Conservation (phyloP, 108 stramenopile genomes). For the Cylindrotheca closterium region DNA sequence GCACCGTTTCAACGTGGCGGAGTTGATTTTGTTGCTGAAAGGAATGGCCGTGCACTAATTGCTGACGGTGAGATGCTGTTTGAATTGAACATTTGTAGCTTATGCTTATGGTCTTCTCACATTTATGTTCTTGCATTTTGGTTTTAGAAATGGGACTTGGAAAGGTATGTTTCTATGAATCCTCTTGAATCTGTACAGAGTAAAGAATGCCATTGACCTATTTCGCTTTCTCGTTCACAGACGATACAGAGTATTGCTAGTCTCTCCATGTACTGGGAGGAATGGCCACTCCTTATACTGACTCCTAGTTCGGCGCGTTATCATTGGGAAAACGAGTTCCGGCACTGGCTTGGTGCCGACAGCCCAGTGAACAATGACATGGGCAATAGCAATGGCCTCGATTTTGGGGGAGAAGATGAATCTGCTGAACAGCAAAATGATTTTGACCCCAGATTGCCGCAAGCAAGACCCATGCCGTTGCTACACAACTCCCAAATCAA, state of each 20-base stretch:
- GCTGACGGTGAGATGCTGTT: slow-evolving; percentile 79
- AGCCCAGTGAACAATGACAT: slow-evolving; percentile 19
- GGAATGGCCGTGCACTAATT: slow-evolving; percentile 85
- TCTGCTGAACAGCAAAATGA: slow-evolving; percentile 3
- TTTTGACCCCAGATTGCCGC: neutral
- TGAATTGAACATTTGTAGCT: slow-evolving; percentile 27
- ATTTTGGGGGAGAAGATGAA: slow-evolving; percentile 18
- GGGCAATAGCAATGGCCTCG: slow-evolving; percentile 10
- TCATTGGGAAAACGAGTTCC: slow-evolving; percentile 94
- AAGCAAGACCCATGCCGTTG: slow-evolving; percentile 22
- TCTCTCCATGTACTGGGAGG: slow-evolving; percentile 72
- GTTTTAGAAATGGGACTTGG: slow-evolving; percentile 57
- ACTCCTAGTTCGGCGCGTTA: slow-evolving; percentile 89
- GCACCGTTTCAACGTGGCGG: slow-evolving; percentile 86
- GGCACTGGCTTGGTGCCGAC: slow-evolving; percentile 72
- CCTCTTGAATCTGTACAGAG: neutral
- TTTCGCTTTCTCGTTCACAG: slow-evolving; percentile 49
- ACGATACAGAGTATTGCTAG: slow-evolving; percentile 91
- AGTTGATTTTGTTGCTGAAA: slow-evolving; percentile 81
- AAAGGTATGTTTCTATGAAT: slow-evolving; percentile 7
- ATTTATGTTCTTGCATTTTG: neutral
- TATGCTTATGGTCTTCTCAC: slow-evolving; percentile 4
- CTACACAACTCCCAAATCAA: slow-evolving; percentile 60
- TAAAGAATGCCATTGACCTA: slow-evolving; percentile 13
- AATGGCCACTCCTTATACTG: slow-evolving; percentile 94